phyloP scores from a whole-genome alignment of 2,329 filamentous ascomycete genomes.

The Daldinia eschscholtzii region DNA sequence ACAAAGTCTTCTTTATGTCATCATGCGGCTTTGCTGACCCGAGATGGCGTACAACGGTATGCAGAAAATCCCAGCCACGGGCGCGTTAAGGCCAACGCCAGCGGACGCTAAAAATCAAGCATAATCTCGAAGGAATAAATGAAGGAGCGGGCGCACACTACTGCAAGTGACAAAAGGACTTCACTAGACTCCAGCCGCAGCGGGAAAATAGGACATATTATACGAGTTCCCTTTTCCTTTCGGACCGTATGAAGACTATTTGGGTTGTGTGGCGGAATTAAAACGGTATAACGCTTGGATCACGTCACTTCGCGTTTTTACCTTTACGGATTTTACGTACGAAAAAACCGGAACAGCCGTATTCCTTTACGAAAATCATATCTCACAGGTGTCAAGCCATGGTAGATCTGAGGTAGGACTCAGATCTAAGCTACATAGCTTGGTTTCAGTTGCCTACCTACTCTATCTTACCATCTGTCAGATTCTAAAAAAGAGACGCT shows the following conservation, averaged over 20 bases:
- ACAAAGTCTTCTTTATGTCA: not conserved
- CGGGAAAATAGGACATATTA: not conserved
- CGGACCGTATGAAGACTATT: not conserved
- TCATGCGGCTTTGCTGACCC: constrained; percentile 15
- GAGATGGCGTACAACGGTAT: constrained; percentile 4
- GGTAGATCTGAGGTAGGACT: not conserved
- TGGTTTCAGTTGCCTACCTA: not conserved
- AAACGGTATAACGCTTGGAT: not conserved
- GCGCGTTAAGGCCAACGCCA: not conserved
- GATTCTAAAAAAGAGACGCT: constrained; percentile 1
- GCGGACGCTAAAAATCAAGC: constrained; percentile 13
- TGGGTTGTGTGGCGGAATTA: constrained; percentile 3
- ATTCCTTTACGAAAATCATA: not conserved
- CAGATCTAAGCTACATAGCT: constrained; percentile 7
- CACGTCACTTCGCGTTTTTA: not conserved
- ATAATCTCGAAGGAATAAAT: constrained; percentile 6
- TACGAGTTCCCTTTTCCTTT: constrained; percentile 2
- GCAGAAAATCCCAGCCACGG: not conserved
- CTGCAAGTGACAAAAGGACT: not conserved
- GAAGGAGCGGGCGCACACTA: not conserved
- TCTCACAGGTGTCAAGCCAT: not conserved
- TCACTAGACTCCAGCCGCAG: constrained; percentile 4
- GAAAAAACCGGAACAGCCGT: not conserved
- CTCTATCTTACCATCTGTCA: not conserved
- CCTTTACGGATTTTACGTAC: not conserved